Conservation (phyloP, 352 stramenopile species). For the Phytophthora cajani region DNA sequence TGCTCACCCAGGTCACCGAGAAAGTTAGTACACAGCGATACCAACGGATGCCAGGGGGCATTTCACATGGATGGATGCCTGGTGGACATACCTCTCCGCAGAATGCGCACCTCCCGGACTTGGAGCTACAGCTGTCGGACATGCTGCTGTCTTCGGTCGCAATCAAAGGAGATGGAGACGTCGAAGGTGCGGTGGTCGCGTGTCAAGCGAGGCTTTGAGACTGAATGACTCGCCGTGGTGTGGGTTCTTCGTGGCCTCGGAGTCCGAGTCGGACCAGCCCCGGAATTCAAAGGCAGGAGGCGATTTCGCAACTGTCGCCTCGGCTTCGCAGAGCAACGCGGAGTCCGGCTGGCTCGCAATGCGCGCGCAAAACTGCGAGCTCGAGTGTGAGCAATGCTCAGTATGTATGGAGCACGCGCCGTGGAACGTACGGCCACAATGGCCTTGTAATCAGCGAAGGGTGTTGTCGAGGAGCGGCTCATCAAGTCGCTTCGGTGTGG, state of each 20-base stretch:
- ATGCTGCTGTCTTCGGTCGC: constrained; percentile 22
- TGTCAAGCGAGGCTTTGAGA: too few species aligned
- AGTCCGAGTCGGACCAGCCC: constrained; percentile 10
- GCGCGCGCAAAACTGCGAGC: constrained; percentile 14
- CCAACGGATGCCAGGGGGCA: neutral
- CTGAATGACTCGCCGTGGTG: neutral
- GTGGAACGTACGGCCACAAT: constrained; percentile 27
- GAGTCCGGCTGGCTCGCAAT: constrained; percentile 14
- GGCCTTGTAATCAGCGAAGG: constrained; percentile 10
- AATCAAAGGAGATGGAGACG: neutral
- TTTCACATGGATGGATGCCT: constrained; percentile 11
- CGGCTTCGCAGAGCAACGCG: constrained; percentile 1
- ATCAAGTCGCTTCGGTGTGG: constrained; percentile 31
- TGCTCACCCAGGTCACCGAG: constrained; percentile 9
- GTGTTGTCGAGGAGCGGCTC: neutral
- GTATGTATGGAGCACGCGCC: constrained; percentile 16
- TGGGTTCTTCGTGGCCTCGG: neutral
- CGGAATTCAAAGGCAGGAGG: constrained; percentile 7
- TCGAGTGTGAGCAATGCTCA: constrained; percentile 32
- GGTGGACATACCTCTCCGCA: constrained; percentile 32
- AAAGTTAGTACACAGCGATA: constrained; percentile 20
- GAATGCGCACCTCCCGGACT: constrained; percentile 21
- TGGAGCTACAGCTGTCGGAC: constrained; percentile 25
- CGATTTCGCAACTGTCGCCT: constrained; percentile 25
- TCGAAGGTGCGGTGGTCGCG: neutral